Base-by-base conservation (phyloP, 768 basidiomycete species). In the Phanerodontia chrysosporium region DNA sequence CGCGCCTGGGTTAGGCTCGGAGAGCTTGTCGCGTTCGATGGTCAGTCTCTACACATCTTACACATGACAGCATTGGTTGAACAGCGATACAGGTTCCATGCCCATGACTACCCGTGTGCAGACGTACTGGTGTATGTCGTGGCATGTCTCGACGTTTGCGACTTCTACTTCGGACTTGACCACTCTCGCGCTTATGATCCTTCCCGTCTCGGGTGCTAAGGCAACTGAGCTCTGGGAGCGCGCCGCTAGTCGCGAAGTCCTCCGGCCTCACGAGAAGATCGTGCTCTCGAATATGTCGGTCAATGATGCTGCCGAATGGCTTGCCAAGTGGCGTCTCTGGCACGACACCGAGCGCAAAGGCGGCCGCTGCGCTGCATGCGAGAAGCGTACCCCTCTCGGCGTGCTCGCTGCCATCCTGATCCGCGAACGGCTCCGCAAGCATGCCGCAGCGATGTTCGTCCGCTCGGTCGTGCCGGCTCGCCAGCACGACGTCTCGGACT, bases 381-480 rank as follows among this genome's bases (percentile, higher is more conserved):
- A 67, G 64, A 65, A 70, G 62, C 65, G 66, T 57, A 71, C 67
- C 16, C 73, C 73, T 3, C 65, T 88, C 8, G 78, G 76, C 28
- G 69, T 79, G 12, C 75, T 92, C 49, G 88, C 80, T 1, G 69
- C 73, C 0, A 67, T 71, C 42, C 66, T 84, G 22, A 76, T 86
- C 16, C 80, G 78, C 48, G 79, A 80, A 53, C 76, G 82, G 3
- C 70, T 87, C 1, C 78, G 77, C 64, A 72, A 71, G 35, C 82
- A 86, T 57, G 75, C 87, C 1, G 79, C 79, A 3, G 63, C 65
- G 24, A 67, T 87, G 51, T 91, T 91, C 67, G 77, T 87, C 8
- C 73, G 70, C 49, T 72, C 75, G 2, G 78, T 78, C 46, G 66
- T 73, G 10, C 68, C 68, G 27, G 59, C 51, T 27, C 59, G 58